A percentile compares a stretch with the other conserved stretches of the same genome.
Conservation (phyloP, 139 green algal genomes). For the Nannochloris sp. region DNA sequence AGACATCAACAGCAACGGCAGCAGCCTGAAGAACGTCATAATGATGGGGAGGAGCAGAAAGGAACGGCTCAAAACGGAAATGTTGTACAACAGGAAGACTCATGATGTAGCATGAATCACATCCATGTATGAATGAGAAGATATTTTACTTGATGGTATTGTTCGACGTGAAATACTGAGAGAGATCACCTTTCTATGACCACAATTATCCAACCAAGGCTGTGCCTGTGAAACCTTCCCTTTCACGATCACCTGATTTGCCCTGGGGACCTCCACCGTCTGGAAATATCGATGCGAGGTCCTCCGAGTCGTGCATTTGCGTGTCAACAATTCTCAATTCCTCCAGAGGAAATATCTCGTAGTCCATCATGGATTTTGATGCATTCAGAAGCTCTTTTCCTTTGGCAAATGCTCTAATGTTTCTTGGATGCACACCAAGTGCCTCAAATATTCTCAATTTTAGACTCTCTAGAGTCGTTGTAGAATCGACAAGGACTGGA, state of each 20-base stretch:
- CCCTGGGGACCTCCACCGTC: background rate
- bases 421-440: constrained; percentile 49
- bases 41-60: background rate
- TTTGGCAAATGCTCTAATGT: constrained; percentile 28
- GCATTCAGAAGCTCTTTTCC: constrained; percentile 16
- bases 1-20: background rate
- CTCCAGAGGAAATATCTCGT: constrained; percentile 42
- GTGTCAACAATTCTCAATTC: constrained; percentile 36
- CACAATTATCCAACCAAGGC: constrained; percentile 17
- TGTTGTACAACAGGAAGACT: background rate
- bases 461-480: constrained; percentile 28
- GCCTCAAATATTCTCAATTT: constrained; percentile 43
- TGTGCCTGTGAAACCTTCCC: constrained; percentile 28
- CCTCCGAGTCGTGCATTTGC: constrained; percentile 17
- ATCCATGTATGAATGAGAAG: background rate
- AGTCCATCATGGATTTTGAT: constrained; percentile 14
- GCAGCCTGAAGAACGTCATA: background rate
- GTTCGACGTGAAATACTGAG: background rate
- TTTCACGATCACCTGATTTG: background rate
- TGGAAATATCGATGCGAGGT: constrained; percentile 6
- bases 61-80: background rate
- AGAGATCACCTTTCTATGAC: background rate
- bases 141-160: background rate
- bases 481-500: constrained; percentile 24
- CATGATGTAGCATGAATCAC: background rate